These are phyloP conservation scores for Alternaria brassicicola DNA, from an alignment of 2,329 filamentous ascomycete species.

Conservation along the genomic window DNA sequence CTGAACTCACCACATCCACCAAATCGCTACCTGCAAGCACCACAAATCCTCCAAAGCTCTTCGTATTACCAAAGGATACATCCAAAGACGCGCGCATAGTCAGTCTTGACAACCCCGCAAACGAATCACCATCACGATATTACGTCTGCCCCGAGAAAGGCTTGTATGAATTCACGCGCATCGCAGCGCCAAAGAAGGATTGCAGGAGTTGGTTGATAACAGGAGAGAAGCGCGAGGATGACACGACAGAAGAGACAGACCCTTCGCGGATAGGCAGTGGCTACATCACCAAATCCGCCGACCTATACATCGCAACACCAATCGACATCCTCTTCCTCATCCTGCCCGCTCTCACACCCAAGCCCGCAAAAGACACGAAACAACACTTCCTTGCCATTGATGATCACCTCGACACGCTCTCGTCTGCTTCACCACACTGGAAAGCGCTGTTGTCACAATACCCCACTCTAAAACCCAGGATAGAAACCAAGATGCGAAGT, in stretches of 20 bases:
- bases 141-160: slow-evolving; percentile 65
- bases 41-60: slow-evolving; percentile 57
- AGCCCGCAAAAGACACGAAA: slow-evolving; percentile 58
- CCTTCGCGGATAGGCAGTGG: slow-evolving; percentile 44
- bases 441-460: slow-evolving; percentile 59
- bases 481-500: slow-evolving; percentile 70
- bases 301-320: slow-evolving; percentile 82
- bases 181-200: slow-evolving; percentile 57
- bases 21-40: slow-evolving; percentile 47
- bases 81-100: slow-evolving; percentile 62
- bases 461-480: slow-evolving; percentile 47
- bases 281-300: slow-evolving; percentile 69
- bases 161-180: slow-evolving; percentile 66
- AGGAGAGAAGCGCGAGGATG: slow-evolving; percentile 18
- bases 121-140: slow-evolving; percentile 57
- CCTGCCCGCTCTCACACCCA: slow-evolving; percentile 69
- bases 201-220: slow-evolving; percentile 63
- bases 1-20: slow-evolving; percentile 30
- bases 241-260: background rate
- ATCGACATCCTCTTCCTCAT: slow-evolving; percentile 86
- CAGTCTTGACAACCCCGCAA: slow-evolving; percentile 62
- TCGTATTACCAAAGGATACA: slow-evolving; percentile 62
- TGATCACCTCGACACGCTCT: slow-evolving; percentile 72
- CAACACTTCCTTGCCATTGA: slow-evolving; percentile 72
- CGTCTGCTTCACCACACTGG: slow-evolving; percentile 63